A percentile compares a stretch with the other conserved stretches of the same genome.
These are phyloP conservation scores for Boletus bicolor DNA, from an alignment of 768 basidiomycete species.

Conservation along the genomic window DNA sequence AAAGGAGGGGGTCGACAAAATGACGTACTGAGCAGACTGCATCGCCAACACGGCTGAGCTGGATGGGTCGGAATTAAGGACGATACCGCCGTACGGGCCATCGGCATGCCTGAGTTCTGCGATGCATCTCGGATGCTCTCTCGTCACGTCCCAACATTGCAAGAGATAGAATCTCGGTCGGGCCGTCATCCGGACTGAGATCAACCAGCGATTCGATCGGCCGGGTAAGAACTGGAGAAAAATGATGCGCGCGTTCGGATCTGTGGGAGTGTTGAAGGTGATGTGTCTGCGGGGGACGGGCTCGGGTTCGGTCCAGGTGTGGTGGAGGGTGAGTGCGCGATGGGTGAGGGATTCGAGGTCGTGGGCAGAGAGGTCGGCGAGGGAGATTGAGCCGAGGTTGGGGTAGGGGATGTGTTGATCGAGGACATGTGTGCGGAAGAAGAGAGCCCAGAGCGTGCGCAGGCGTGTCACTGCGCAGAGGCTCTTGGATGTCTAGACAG, in stretches of 20 bases:
- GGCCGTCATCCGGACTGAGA: constrained; percentile 39
- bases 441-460: constrained; percentile 48
- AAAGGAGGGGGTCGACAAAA: too few species aligned
- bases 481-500: constrained; percentile 43
- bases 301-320: constrained; percentile 46
- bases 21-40: constrained; percentile 39
- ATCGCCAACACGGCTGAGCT: constrained; percentile 41
- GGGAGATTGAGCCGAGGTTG: constrained; percentile 22
- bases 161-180: constrained; percentile 34
- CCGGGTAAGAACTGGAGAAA: constrained; percentile 48
- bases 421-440: constrained; percentile 42
- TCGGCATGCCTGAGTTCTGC: constrained; percentile 37
- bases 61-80: constrained; percentile 41
- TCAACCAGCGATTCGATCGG: constrained; percentile 40
- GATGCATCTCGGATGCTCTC: constrained; percentile 36
- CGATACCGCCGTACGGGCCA: constrained; percentile 40
- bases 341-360: constrained; percentile 45
- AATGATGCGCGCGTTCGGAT: constrained; percentile 36
- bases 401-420: constrained; percentile 48
- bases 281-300: constrained; percentile 33
- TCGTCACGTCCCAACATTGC: constrained; percentile 56
- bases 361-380: constrained; percentile 33
- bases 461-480: constrained; percentile 43
- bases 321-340: constrained; percentile 41
- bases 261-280: constrained; percentile 23